A percentile compares a stretch with the other conserved stretches of the same genome.
Evolutionary conservation across 768 basidiomycete genomes (phyloP).

Genomic region (Paxillus ammoniavirescens): DNA sequence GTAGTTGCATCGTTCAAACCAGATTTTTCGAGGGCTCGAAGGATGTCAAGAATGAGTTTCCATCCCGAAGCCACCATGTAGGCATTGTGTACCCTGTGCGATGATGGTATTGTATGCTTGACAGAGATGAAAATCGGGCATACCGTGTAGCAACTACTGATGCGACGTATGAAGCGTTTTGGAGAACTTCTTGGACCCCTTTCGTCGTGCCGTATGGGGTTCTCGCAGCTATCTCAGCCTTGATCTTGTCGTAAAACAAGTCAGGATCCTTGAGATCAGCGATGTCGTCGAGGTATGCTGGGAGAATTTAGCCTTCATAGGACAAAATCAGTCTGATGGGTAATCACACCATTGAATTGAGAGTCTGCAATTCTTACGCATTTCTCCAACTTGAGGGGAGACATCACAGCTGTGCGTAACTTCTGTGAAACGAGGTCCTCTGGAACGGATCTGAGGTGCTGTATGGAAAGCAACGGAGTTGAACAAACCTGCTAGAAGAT

Average conservation of each 20-base stretch:
- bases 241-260: slow-evolving; percentile 57
- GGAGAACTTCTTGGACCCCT: slow-evolving; percentile 28
- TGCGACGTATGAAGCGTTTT: slow-evolving; percentile 52
- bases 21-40: slow-evolving; percentile 52
- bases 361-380: slow-evolving; percentile 71
- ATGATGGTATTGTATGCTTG: slow-evolving; percentile 2
- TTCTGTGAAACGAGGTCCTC: slow-evolving; percentile 62
- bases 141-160: slow-evolving; percentile 61
- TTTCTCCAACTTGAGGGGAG: slow-evolving; percentile 62
- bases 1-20: slow-evolving; percentile 55
- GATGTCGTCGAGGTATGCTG: slow-evolving; percentile 72
- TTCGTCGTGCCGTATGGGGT: slow-evolving; percentile 31
- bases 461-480: background rate
- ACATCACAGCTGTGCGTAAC: slow-evolving; percentile 56
- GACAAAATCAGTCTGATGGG: background rate
- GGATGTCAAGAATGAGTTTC: slow-evolving; percentile 63
- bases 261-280: slow-evolving; percentile 62
- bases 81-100: slow-evolving; percentile 69
- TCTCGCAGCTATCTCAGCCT: slow-evolving; percentile 55
- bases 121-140: slow-evolving; percentile 7
- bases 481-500: slow-evolving; percentile 67
- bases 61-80: slow-evolving; percentile 84
- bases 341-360: slow-evolving; percentile 60
- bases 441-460: slow-evolving; percentile 25
- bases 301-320: slow-evolving; percentile 9